phyloP scores from a whole-genome alignment of 495 filamentous ascomycete species.

The Podospora conica region DNA sequence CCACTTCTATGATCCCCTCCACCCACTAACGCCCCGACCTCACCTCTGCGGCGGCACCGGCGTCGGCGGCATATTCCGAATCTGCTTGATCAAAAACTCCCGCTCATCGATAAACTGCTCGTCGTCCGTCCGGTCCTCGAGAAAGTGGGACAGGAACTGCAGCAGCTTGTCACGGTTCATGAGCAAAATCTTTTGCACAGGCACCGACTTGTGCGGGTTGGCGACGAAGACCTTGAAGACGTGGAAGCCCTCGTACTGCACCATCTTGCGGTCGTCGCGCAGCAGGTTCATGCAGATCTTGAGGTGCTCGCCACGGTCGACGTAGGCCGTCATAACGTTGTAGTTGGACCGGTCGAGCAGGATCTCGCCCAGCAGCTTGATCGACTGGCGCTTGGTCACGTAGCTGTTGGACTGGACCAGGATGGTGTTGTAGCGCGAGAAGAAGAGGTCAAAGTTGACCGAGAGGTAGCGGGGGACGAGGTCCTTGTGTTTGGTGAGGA shows the following conservation, averaged over 20 bases:
- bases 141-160: slow-evolving; percentile 80
- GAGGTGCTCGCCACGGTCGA: slow-evolving; percentile 88
- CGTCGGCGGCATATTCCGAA: slow-evolving; percentile 66
- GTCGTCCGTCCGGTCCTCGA: slow-evolving; percentile 93
- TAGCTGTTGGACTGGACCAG: slow-evolving; percentile 90
- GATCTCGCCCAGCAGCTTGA: slow-evolving; percentile 93
- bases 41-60: slow-evolving; percentile 49
- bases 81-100: slow-evolving; percentile 91
- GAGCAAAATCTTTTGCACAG: slow-evolving; percentile 88
- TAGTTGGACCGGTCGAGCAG: slow-evolving; percentile 93
- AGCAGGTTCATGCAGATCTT: slow-evolving; percentile 98
- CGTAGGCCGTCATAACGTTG: slow-evolving; percentile 95
- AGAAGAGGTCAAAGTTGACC: slow-evolving; percentile 87
- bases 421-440: slow-evolving; percentile 79
- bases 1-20: not conserved
- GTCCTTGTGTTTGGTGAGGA: slow-evolving; percentile 88
- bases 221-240: slow-evolving; percentile 99
- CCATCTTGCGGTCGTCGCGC: slow-evolving; percentile 93
- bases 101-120: slow-evolving; percentile 99
- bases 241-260: slow-evolving; percentile 98
- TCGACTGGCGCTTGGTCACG: slow-evolving; percentile 96
- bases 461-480: slow-evolving; percentile 79
- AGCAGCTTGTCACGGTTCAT: slow-evolving; percentile 91
- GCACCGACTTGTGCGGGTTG: slow-evolving; percentile 90
- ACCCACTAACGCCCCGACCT: not conserved